These are phyloP conservation scores for Fusarium napiforme DNA, from an alignment of 2,329 filamentous ascomycete genomes.

Conservation along the genomic window DNA sequence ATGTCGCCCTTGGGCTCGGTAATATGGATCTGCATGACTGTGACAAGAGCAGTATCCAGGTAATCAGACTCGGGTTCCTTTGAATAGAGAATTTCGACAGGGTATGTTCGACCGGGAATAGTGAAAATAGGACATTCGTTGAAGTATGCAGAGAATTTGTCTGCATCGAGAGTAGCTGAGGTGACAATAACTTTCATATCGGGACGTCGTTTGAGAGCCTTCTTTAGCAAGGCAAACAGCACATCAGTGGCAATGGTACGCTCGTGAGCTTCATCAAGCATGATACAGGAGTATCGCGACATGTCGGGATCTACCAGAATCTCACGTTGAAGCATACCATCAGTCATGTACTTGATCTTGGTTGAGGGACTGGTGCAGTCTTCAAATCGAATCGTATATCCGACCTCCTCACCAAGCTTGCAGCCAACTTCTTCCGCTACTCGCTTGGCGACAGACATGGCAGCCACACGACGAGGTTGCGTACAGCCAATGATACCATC, in stretches of 20 bases:
- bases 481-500: conserved; percentile 94
- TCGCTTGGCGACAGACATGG: conserved; percentile 97
- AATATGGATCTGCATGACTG: conserved; percentile 97
- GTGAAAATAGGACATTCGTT: conserved; percentile 96
- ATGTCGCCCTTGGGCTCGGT: conserved; percentile 94
- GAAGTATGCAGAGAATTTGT: conserved; percentile 97
- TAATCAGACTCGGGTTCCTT: conserved; percentile 96
- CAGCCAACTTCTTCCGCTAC: conserved; percentile 96
- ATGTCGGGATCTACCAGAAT: conserved; percentile 92
- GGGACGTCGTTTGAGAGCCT: conserved; percentile 84
- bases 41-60: conserved; percentile 90
- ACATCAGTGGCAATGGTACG: conserved; percentile 96
- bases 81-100: conserved; percentile 95
- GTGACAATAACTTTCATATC: conserved; percentile 97
- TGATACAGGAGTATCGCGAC: conserved; percentile 92
- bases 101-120: conserved; percentile 93
- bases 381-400: conserved; percentile 97
- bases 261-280: conserved; percentile 98
- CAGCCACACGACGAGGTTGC: conserved; percentile 94
- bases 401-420: conserved; percentile 88
- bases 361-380: conserved; percentile 89
- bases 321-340: conserved; percentile 97
- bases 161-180: conserved; percentile 93
- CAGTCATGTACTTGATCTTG: conserved; percentile 99
- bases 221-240: conserved; percentile 92